Evolutionary conservation across 1,284 basidiomycete genomes (phyloP).

Genomic region (Sanguinoderma infundibulare): DNA sequence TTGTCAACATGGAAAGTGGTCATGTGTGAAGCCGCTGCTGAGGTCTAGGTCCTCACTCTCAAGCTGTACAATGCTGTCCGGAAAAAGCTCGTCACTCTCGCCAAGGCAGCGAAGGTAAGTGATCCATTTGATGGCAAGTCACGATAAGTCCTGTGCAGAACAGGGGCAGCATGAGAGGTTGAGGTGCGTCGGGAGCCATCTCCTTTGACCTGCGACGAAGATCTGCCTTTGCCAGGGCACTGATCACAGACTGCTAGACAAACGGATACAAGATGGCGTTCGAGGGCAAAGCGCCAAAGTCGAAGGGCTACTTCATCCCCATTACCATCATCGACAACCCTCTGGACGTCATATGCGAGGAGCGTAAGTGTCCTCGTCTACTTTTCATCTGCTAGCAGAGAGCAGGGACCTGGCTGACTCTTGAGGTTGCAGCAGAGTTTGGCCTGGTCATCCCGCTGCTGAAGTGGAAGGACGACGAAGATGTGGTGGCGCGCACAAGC

Average conservation of each 20-base stretch:
- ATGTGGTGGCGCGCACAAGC: conserved; percentile 21
- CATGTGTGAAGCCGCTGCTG: conserved; percentile 17
- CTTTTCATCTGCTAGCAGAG: neutral
- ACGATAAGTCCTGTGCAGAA: conserved; percentile 21
- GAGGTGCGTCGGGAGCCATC: too few relatives aligned
- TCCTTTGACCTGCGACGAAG: too few relatives aligned
- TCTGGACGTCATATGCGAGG: conserved; percentile 21
- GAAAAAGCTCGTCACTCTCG: conserved; percentile 17
- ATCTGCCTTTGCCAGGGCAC: neutral
- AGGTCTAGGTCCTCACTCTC: conserved; percentile 21
- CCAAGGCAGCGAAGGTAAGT: conserved; percentile 11
- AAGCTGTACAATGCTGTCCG: conserved; percentile 23
- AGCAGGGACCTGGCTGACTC: neutral
- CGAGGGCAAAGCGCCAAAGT: neutral
- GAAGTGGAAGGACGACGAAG: conserved; percentile 22
- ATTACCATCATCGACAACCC: conserved; percentile 22
- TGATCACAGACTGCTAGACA: conserved; percentile 13
- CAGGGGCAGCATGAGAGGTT: conserved; percentile 12
- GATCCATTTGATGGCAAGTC: conserved; percentile 10
- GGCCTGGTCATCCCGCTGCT: conserved; percentile 21
- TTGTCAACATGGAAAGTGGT: conserved; percentile 19
- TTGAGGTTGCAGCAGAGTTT: conserved; percentile 15
- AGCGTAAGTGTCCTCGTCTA: conserved; percentile 11
- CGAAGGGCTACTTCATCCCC: conserved; percentile 18
- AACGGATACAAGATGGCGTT: conserved; percentile 18